Evolutionary conservation across 78 protist species (phyloP), one percentile per base, ranked within the genome.

Genomic region (Dictyostelium intermedium): DNA sequence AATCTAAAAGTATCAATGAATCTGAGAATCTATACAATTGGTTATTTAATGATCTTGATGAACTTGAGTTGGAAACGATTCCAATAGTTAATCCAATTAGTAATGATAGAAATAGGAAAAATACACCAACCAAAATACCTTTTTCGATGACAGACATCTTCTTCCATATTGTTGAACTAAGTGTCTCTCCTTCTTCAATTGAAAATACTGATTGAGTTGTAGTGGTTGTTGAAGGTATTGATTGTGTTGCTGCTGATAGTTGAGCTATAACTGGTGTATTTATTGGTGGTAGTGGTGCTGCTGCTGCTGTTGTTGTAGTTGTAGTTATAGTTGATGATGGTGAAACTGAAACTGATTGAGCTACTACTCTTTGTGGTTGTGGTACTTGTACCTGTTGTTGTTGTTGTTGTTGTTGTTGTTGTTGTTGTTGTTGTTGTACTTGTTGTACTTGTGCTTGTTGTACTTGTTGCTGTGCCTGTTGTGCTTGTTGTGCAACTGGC

Each of bases 21-120:
- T 89, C 87, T 30, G 94, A 74, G 82, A 89, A 89, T 70, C 84
- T 78, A 35, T 78, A 45, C 6, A 89, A 8, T 66, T 89, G 86
- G 16, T 70, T 69, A 50, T 80, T 89, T 25, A 89, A 47, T 16
- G 50, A 41, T 80, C 39, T 61, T 23, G 83, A 76, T 34, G 85
- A 45, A 43, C 35, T 23, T 20, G 94, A 60, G 9, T 10, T 80
- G 50, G 87, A 63, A 4, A 27, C 32, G 20, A 87, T 73, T 23
- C 35, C 70, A 9, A 76, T 39, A 1, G 72, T 61, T 14, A 87
- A 61, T 23, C 94, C 66, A 69, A 89, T 80, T 32, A 89, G 4
- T 34, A 80, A 41, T 9, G 61, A 13, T 5, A 89, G 25, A 23
- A 89, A 4, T 34, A 82, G 35, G 10, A 56, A 32, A 14, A 56